phyloP scores from a whole-genome alignment of 2,329 filamentous ascomycete species.

The Knufia fluminis region DNA sequence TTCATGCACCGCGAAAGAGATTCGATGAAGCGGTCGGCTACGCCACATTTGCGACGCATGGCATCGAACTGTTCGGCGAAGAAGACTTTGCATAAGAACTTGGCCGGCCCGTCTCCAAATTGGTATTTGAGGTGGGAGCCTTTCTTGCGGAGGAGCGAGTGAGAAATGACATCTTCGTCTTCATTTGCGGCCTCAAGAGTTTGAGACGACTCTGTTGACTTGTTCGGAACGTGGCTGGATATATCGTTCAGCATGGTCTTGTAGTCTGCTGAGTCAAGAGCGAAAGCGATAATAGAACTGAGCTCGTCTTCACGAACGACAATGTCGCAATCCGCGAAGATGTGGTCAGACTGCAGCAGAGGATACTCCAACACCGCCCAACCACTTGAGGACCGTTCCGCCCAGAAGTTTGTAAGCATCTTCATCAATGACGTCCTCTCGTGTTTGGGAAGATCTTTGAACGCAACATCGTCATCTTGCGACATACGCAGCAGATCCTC shows the following conservation, averaged over 20 bases:
- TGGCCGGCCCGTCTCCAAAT: slow-evolving; percentile 85
- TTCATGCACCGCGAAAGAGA: slow-evolving; percentile 91
- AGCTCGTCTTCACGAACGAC: slow-evolving; percentile 97
- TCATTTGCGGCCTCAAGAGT: slow-evolving; percentile 19
- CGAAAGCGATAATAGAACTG: slow-evolving; percentile 89
- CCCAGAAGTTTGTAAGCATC: slow-evolving; percentile 96
- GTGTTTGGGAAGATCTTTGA: slow-evolving; percentile 76
- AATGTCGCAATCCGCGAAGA: slow-evolving; percentile 93
- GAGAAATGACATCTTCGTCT: slow-evolving; percentile 55
- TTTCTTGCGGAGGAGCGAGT: slow-evolving; percentile 70
- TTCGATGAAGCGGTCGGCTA: slow-evolving; percentile 88
- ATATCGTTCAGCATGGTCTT: slow-evolving; percentile 59
- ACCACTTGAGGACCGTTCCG: slow-evolving; percentile 88
- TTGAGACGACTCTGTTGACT: slow-evolving; percentile 1
- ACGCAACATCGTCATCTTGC: slow-evolving; percentile 48
- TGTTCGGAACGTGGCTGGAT: slow-evolving; percentile 24
- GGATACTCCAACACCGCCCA: slow-evolving; percentile 93
- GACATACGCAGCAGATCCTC: slow-evolving; percentile 44
- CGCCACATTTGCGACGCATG: slow-evolving; percentile 80
- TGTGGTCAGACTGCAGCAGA: slow-evolving; percentile 76
- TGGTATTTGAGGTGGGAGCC: slow-evolving; percentile 94
- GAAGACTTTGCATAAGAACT: slow-evolving; percentile 96
- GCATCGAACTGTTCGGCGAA: slow-evolving; percentile 98
- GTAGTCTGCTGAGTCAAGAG: slow-evolving; percentile 81
- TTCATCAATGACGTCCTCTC: slow-evolving; percentile 91